These are phyloP conservation scores for Hordeum marinum DNA, from an alignment of 176 grass and related monocot species.

Conservation along the genomic window DNA sequence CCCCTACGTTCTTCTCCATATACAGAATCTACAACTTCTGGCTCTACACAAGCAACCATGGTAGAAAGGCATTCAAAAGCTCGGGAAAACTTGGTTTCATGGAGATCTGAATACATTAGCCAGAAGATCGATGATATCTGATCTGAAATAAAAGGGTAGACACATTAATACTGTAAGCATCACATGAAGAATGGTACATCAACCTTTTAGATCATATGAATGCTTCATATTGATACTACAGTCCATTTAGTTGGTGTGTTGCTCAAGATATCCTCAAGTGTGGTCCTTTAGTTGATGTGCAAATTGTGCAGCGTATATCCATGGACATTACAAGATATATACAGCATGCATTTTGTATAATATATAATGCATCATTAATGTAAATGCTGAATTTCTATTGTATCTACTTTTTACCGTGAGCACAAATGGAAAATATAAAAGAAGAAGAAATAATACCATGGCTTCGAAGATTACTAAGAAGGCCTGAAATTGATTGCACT, in stretches of 20 bases:
- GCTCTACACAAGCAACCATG: slow-evolving; percentile 69
- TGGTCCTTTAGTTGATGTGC: neutral
- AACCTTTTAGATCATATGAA: neutral
- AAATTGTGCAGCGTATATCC: neutral
- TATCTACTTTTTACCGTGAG: neutral
- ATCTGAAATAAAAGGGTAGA: slow-evolving; percentile 54
- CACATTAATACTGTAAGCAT: neutral
- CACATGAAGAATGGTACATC: neutral
- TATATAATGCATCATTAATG: slow-evolving; percentile 2
- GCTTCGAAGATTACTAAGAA: slow-evolving; percentile 78
- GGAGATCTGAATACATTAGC: slow-evolving; percentile 80
- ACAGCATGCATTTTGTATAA: neutral
- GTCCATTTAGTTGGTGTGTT: neutral
- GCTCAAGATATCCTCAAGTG: neutral
- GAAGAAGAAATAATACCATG: slow-evolving; percentile 50
- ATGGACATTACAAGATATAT: neutral
- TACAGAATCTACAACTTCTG: slow-evolving; percentile 42
- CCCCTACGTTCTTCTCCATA: slow-evolving; percentile 37
- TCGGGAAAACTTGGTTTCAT: slow-evolving; percentile 58
- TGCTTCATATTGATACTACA: slow-evolving; percentile 12
- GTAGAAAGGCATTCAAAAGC: slow-evolving; percentile 78
- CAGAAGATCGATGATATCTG: slow-evolving; percentile 90
- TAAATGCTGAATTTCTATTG: neutral
- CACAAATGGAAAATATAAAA: neutral
- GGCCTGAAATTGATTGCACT: slow-evolving; percentile 57